phyloP scores from a whole-genome alignment of 148 eudicot species.

The Rhododendron williamsianum region DNA sequence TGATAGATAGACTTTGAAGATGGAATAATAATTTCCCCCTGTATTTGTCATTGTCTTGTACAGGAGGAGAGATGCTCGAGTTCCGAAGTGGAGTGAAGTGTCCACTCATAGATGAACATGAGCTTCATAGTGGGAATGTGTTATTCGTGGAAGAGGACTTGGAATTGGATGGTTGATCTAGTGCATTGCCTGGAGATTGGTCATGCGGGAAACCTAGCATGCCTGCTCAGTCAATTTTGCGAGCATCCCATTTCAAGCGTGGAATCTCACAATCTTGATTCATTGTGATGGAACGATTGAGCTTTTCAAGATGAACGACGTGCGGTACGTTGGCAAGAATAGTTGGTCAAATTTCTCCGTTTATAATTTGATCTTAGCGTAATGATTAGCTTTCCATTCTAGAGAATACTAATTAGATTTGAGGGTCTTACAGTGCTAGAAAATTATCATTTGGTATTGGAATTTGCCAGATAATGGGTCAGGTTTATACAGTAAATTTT shows the following conservation, averaged over 20 bases:
- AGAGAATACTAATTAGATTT: neutral
- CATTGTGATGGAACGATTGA: conserved; percentile 1
- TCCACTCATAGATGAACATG: conserved; percentile 21
- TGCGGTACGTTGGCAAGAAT: conserved; percentile 12
- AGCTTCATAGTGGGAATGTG: conserved; percentile 25
- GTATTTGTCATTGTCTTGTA: conserved; percentile 95
- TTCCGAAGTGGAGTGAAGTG: conserved; percentile 27
- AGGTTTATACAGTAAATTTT: neutral
- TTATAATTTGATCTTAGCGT: neutral
- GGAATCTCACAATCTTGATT: neutral
- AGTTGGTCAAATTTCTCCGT: conserved; percentile 1
- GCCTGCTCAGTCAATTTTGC: conserved; percentile 14
- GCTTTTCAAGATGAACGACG: conserved; percentile 10
- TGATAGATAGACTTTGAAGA: conserved; percentile 58
- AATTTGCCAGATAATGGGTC: neutral
- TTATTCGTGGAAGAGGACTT: conserved; percentile 20
- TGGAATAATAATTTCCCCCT: conserved; percentile 83
- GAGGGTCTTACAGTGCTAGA: neutral
- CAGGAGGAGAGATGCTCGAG: conserved; percentile 66
- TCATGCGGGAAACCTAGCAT: conserved; percentile 31
- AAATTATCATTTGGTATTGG: neutral
- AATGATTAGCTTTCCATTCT: neutral
- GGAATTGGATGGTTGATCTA: conserved; percentile 19
- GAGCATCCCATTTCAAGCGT: conserved; percentile 12
- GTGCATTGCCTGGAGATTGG: conserved; percentile 30